Conservation (phyloP, 192 early-diverging fungal species). For the Linderina pennispora region DNA sequence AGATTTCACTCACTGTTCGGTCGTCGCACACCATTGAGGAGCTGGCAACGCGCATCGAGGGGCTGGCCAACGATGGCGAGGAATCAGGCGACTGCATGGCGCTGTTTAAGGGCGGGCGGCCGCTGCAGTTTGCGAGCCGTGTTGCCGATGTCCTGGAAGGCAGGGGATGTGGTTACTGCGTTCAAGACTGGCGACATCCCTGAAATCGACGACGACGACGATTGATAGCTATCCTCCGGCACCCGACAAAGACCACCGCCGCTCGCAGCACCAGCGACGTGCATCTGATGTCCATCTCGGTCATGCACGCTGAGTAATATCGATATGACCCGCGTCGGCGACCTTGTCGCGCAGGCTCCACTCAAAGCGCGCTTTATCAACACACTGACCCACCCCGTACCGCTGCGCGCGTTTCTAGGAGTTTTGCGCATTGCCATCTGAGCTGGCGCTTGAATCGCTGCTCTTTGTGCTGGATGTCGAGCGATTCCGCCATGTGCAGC, state of each 20-base stretch:
- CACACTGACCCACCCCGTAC: slow-evolving; percentile 23
- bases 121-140: slow-evolving; percentile 48
- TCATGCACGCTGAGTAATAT: neutral
- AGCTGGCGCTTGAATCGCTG: slow-evolving; percentile 74
- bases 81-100: no score
- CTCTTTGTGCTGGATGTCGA: slow-evolving; percentile 86
- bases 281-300: neutral
- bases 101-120: slow-evolving; percentile 29
- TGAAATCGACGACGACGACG: slow-evolving; percentile 31
- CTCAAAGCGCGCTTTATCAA: slow-evolving; percentile 45
- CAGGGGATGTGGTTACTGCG: slow-evolving; percentile 48
- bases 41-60: no score
- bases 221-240: neutral
- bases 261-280: neutral
- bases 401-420: slow-evolving; percentile 35
- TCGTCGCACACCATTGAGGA: no score
- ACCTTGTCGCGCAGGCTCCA: slow-evolving; percentile 27
- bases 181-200: slow-evolving; percentile 28
- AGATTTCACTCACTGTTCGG: slow-evolving; percentile 17
- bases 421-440: slow-evolving; percentile 47
- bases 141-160: slow-evolving; percentile 50
- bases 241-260: neutral
- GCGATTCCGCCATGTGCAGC: slow-evolving; percentile 53
- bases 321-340: slow-evolving; percentile 10
- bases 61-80: no score